Conservation (phyloP, 192 early-diverging fungal species). For the Mortierella hygrophila region DNA sequence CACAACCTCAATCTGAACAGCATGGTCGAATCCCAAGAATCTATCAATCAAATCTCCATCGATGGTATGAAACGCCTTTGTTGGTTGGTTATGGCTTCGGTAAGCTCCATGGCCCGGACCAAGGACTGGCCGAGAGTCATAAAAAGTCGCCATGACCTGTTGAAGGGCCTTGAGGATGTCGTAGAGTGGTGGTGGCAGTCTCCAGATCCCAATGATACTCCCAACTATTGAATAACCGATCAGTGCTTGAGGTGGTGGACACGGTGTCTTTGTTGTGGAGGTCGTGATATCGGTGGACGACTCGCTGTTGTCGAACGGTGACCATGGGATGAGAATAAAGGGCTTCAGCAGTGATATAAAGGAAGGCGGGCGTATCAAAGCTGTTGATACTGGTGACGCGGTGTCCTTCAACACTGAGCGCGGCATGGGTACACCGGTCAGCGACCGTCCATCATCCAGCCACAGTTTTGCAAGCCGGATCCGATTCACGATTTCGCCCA, state of each 20-base stretch:
- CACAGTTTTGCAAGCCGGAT: constrained; percentile 40
- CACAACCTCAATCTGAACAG: constrained; percentile 14
- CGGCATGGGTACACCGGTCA: constrained; percentile 22
- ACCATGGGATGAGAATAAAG: constrained; percentile 38
- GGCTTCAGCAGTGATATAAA: background rate
- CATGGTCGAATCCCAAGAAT: constrained; percentile 34
- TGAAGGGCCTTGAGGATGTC: constrained; percentile 22
- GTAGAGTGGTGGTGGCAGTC: constrained; percentile 16
- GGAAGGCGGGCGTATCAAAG: background rate
- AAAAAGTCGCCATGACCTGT: background rate
- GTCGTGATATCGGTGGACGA: background rate
- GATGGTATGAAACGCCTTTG: constrained; percentile 8
- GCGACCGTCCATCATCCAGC: constrained; percentile 29
- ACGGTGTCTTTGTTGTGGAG: background rate
- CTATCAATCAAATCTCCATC: constrained; percentile 25
- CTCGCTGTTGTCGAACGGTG: background rate
- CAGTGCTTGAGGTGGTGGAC: constrained; percentile 28
- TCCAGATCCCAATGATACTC: constrained; percentile 43
- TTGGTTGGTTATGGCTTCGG: constrained; percentile 9
- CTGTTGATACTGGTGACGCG: background rate
- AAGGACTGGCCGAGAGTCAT: constrained; percentile 22
- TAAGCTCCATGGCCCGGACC: constrained; percentile 18
- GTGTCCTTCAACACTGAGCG: background rate
- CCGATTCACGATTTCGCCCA: constrained; percentile 35
- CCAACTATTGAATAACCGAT: constrained; percentile 26